Percentiles rank a stretch among this genome's conserved stretches.
Conservation (phyloP, 2,329 filamentous ascomycete species). For the Fusarium torulosum region DNA sequence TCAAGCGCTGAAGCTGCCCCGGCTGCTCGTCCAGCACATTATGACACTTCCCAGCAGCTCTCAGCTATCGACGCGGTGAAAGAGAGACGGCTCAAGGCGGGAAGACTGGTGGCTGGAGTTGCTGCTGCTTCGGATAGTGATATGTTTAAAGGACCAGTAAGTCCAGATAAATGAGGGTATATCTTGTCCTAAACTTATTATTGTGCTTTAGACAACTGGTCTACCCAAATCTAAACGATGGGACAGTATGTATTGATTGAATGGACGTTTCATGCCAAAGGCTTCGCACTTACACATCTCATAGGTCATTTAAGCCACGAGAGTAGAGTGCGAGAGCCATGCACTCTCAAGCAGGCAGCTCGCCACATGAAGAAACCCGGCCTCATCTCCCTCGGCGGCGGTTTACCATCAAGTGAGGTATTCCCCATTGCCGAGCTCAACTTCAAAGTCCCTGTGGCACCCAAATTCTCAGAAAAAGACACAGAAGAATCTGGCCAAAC, state of each 20-base stretch:
- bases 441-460: slow-evolving; percentile 77
- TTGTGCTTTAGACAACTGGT: slow-evolving; percentile 52
- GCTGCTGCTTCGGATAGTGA: slow-evolving; percentile 84
- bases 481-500: slow-evolving; percentile 70
- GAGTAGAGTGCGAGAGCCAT: slow-evolving; percentile 70
- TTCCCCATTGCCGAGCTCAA: slow-evolving; percentile 89
- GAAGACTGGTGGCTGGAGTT: slow-evolving; percentile 78
- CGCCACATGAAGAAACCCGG: slow-evolving; percentile 82
- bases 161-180: slow-evolving; percentile 39
- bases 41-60: slow-evolving; percentile 40
- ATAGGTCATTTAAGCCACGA: slow-evolving; percentile 72
- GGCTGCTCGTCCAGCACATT: slow-evolving; percentile 42
- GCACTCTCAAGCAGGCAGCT: slow-evolving; percentile 86
- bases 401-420: slow-evolving; percentile 86
- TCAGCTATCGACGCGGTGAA: slow-evolving; percentile 51
- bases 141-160: slow-evolving; percentile 82
- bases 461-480: slow-evolving; percentile 78
- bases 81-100: slow-evolving; percentile 72
- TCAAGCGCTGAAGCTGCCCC: slow-evolving; percentile 46
- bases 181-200: neutral
- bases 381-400: slow-evolving; percentile 92
- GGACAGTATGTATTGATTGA: slow-evolving; percentile 76
- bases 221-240: slow-evolving; percentile 86
- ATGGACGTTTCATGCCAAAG: neutral
- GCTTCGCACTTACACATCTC: slow-evolving; percentile 21